Evolutionary conservation across 352 stramenopile species (phyloP), one percentile per base, ranked within the genome.

Genomic region (Phytopythium litorale): DNA sequence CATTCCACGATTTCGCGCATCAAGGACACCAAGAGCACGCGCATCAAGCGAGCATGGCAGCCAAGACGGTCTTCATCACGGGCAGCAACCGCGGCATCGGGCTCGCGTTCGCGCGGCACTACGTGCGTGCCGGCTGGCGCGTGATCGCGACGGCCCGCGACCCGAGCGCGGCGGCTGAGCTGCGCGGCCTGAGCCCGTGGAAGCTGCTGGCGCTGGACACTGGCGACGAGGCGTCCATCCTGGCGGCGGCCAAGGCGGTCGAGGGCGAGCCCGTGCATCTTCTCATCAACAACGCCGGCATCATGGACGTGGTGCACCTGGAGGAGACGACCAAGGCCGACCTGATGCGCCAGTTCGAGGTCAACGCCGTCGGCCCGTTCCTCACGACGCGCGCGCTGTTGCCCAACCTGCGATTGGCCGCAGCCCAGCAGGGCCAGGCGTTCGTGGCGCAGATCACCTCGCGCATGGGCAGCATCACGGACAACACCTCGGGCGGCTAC

Each of bases 241-340:
- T 78, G 33, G 21, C 35, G 2, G 70, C 73, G 15, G 76, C 76
- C 15, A 73, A 75, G 64, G 40, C 65, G 0, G 57, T 90, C 7
- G 60, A 82, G 30, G 63, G 64, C 32, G 70, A 72, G 46, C 54
- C 71, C 1, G 69, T 92, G 25, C 76, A 92, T 48, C 60, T 94
- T 30, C 67, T 94, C 15, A 88, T 94, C 54, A 94, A 94, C 64
- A 92, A 90, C 65, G 69, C 73, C 15, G 84, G 84, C 21, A 72
- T 91, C 46, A 56, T 62, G 18, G 61, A 68, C 19, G 50, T 58
- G 16, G 58, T 67, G 13, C 56, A 57, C n/a, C 42, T 89, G 13
- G 40, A 62, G 30, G 67, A 65, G 6, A 77, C 76, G 18, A 86
- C 78, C 33, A 88, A 88, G 56, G 73, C 75, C 23, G 63, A 77